Percentiles rank a stretch among this genome's conserved stretches.
These are phyloP conservation scores for Corinectria fuckeliana DNA, from an alignment of 2,329 filamentous ascomycete genomes.

Conservation along the genomic window DNA sequence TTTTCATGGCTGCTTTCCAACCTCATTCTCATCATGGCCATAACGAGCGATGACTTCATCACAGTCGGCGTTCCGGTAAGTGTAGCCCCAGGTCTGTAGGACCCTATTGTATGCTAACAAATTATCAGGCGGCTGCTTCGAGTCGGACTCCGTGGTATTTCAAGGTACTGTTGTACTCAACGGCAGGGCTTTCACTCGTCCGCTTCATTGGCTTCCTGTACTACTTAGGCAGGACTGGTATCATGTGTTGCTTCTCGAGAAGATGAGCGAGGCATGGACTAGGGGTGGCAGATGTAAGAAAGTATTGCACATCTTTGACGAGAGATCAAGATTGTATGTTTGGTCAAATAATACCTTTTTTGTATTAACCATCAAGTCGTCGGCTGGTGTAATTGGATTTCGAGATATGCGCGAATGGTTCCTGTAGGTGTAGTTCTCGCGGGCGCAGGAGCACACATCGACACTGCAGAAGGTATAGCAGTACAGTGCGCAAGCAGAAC, in stretches of 20 bases:
- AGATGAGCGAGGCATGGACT: not conserved
- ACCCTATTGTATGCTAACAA: not conserved
- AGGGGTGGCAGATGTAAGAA: not conserved
- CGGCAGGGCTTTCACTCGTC: constrained; percentile 78
- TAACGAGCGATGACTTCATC: not conserved
- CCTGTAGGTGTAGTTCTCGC: too few species aligned
- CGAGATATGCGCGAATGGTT: too few species aligned
- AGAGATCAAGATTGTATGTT: not conserved
- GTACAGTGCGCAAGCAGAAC: too few species aligned
- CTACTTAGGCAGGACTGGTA: constrained; percentile 91
- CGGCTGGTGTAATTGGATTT: too few species aligned
- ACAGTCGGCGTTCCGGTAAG: constrained; percentile 2
- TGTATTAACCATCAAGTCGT: too few species aligned
- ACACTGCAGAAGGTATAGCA: too few species aligned
- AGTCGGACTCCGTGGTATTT: constrained; percentile 84
- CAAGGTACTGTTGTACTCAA: constrained; percentile 86
- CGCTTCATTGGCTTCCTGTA: constrained; percentile 89
- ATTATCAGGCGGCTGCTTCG: constrained; percentile 44
- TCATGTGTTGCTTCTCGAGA: constrained; percentile 92
- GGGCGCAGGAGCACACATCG: too few species aligned
- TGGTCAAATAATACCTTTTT: too few species aligned
- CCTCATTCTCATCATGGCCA: not conserved
- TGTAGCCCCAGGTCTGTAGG: not conserved
- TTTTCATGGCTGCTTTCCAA: constrained; percentile 8
- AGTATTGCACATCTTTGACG: not conserved